Conservation (phyloP, 768 basidiomycete species). For the Trametes cinnabarina region DNA sequence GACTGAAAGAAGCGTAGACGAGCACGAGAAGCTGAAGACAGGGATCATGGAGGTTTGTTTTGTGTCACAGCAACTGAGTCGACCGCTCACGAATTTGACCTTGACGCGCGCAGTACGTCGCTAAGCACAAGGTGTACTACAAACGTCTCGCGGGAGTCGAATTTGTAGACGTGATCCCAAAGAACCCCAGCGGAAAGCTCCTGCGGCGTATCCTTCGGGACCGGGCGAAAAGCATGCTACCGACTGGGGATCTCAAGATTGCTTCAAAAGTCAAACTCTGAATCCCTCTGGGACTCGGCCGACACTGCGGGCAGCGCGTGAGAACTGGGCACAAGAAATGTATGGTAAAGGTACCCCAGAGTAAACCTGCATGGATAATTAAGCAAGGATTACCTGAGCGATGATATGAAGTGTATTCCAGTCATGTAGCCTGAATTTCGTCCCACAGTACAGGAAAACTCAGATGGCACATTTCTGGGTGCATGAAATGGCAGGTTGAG, state of each 20-base stretch:
- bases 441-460: too few relatives aligned
- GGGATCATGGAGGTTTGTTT: constrained; percentile 54
- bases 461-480: too few relatives aligned
- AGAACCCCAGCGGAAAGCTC: constrained; percentile 34
- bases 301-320: too few relatives aligned
- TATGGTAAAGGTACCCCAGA: too few relatives aligned
- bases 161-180: constrained; percentile 36
- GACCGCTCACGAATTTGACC: too few relatives aligned
- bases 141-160: constrained; percentile 38
- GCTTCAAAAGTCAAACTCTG: constrained; percentile 10
- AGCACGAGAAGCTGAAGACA: constrained; percentile 40
- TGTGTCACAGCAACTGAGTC: background rate
- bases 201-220: constrained; percentile 30
- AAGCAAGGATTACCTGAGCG: too few relatives aligned
- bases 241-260: constrained; percentile 2
- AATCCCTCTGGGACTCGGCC: too few relatives aligned
- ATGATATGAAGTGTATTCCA: too few relatives aligned
- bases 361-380: too few relatives aligned
- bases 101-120: constrained; percentile 25
- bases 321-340: too few relatives aligned
- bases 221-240: constrained; percentile 18
- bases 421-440: too few relatives aligned
- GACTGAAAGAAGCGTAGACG: constrained; percentile 31
- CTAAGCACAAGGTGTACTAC: constrained; percentile 32
- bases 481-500: too few relatives aligned